phyloP scores from a whole-genome alignment of 139 green algal species.

The Chlorella vulgaris region DNA sequence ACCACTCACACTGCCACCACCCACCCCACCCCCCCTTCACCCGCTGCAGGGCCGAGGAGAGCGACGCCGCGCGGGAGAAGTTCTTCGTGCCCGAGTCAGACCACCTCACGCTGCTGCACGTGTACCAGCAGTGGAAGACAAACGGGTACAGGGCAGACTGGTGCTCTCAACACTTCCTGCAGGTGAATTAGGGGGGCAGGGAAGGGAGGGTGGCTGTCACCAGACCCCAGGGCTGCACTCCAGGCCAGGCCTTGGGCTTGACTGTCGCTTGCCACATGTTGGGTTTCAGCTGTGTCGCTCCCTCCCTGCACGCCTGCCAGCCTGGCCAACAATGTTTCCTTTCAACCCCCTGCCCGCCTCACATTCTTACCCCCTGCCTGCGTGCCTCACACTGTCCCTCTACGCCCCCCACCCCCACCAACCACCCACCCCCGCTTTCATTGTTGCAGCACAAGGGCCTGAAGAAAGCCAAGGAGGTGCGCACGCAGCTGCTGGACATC shows the following conservation, averaged over 20 bases:
- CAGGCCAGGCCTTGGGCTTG: no score
- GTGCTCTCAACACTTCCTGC: conserved; percentile 95
- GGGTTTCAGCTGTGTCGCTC: no score
- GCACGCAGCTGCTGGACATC: conserved; percentile 94
- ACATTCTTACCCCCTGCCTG: not conserved
- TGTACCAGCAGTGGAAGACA: conserved; percentile 99
- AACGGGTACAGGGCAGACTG: conserved; percentile 90
- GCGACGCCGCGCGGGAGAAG: conserved; percentile 96
- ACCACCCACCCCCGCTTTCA: not conserved
- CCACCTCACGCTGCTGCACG: conserved; percentile 98
- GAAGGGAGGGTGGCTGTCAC: no score
- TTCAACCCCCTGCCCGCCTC: not conserved
- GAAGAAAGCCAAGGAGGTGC: conserved; percentile 87
- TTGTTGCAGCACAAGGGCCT: conserved; percentile 77
- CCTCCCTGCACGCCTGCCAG: no score
- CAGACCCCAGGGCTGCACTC: no score
- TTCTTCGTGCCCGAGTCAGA: conserved; percentile 99
- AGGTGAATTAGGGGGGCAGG: conserved; percentile 50
- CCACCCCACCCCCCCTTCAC: not conserved
- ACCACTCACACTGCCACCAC: not conserved
- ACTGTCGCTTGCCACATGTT: no score
- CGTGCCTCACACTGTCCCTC: no score
- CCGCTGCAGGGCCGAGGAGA: conserved; percentile 85
- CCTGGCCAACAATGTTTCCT: no score
- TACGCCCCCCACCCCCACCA: not conserved